These are phyloP conservation scores for Trichosporon sp. DNA, from an alignment of 1,284 basidiomycete genomes.

Conservation along the genomic window DNA sequence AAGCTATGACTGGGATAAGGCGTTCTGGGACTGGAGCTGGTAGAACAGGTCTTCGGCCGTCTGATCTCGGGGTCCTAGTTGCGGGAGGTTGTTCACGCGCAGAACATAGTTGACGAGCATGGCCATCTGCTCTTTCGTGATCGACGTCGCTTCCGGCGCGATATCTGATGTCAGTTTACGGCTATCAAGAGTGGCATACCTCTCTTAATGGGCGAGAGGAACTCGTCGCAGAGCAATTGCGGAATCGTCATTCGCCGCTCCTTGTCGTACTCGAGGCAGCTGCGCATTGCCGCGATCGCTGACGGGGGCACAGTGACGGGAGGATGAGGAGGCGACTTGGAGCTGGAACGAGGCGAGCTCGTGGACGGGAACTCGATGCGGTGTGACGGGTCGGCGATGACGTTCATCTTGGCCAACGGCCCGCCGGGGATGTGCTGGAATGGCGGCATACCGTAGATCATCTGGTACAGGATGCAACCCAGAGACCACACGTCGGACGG, in stretches of 20 bases:
- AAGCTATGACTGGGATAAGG: conserved; percentile 49
- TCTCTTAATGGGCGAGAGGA: conserved; percentile 37
- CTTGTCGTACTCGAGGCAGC: conserved; percentile 52
- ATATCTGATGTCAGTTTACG: not conserved
- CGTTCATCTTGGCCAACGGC: conserved; percentile 53
- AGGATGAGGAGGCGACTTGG: not conserved
- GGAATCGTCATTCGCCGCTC: conserved; percentile 54
- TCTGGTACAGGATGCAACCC: conserved; percentile 93
- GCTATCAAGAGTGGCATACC: conserved; percentile 5
- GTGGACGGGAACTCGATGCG: conserved; percentile 50
- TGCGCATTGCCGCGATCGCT: conserved; percentile 52
- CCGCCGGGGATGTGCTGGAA: conserved; percentile 85
- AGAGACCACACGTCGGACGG: conserved; percentile 97
- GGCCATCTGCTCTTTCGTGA: conserved; percentile 42
- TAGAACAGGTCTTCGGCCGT: conserved; percentile 40
- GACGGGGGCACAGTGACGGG: conserved; percentile 49
- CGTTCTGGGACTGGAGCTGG: conserved; percentile 35
- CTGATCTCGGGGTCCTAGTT: conserved; percentile 19
- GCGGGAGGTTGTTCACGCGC: conserved; percentile 25
- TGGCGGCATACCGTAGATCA: conserved; percentile 87
- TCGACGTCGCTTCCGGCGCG: conserved; percentile 27
- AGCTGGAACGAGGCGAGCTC: not conserved
- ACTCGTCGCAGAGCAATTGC: conserved; percentile 51
- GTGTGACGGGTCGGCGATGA: conserved; percentile 54
- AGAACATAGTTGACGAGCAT: conserved; percentile 40